A percentile compares a stretch with the other conserved stretches of the same genome.
Conservation (phyloP, 139 green algal species). For the Edaphochlamys debaryana region DNA sequence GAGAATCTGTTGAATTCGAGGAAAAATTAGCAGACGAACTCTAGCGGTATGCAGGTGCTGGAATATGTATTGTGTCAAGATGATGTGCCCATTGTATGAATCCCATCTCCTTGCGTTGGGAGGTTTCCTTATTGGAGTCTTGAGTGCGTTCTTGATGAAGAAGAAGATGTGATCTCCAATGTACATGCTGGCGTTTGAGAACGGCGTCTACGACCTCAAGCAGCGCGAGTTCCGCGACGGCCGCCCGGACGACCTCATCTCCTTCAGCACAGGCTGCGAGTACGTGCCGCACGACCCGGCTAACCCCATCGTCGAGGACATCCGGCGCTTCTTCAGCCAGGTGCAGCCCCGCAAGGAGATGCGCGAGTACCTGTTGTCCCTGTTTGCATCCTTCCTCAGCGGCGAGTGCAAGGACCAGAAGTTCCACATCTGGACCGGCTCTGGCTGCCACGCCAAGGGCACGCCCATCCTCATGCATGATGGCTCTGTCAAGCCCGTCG, state of each 20-base stretch:
- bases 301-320: neutral
- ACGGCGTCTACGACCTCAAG: slow-evolving; percentile 48
- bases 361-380: slow-evolving; percentile 29
- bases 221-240: slow-evolving; percentile 31
- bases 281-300: slow-evolving; percentile 9
- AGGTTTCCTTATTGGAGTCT: no score
- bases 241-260: slow-evolving; percentile 32
- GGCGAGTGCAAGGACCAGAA: neutral
- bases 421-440: slow-evolving; percentile 42
- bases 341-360: neutral
- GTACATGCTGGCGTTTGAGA: slow-evolving; percentile 47
- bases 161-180: no score
- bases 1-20: no score
- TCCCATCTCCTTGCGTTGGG: no score
- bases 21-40: no score
- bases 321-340: slow-evolving; percentile 6
- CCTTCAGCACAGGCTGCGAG: slow-evolving; percentile 39
- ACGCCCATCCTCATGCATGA: neutral
- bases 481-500: neutral
- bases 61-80: no score
- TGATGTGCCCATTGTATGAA: no score
- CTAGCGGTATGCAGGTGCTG: no score
- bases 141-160: no score
- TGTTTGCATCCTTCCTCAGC: slow-evolving; percentile 1
- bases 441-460: slow-evolving; percentile 21